Base-by-base conservation (phyloP, 441 rosid genomes). In the Flueggea neowawraea region DNA sequence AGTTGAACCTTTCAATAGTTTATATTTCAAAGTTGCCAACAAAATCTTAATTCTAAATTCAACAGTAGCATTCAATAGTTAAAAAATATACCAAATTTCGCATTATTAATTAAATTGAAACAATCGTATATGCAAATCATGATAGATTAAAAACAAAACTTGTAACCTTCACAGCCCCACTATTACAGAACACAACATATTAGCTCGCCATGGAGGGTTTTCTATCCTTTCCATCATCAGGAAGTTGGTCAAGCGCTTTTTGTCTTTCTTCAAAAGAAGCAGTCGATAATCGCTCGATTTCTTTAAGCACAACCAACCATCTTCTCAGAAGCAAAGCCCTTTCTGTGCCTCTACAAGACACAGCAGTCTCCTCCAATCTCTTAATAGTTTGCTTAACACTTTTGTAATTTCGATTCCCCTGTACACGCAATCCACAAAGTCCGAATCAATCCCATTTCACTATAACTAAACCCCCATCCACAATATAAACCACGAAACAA, bases 351-450 rank as follows among this genome's bases (percentile, higher is more conserved):
- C 89, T 80, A 66, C 84, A 85, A 39, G 90, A 78, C 33, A 90
- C 75, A 9, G 98, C 95, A 54, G 90, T 90, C 71, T 91, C 96
- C 78, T 95, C 98, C 75, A 95, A 68, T 71, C 98, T 82, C 84
- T 73, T 89, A 54, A 88, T 78, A 14, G 98, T 91, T 66, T 85
- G 90, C 77, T 75, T 85, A 45, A 66, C 87, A 60, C 97, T 95
- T 79, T 69, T 81, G 64, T 79, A 58, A 68, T 58, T 84, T 55
- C 90, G 82, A 61, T 66, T 69, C 39, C 84, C 89, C 98, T 95
- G 22, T 6, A 33, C 43, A 66, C 14, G 6, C 65, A 71, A 66
- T 54, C 45, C 17, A 55, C 36, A 39, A 36, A 56, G 3, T 31
- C 32, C 7, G 12, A 10, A 4, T 13, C 36, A 8, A 8, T 36